Base-by-base conservation (phyloP, 371 early-diverging fungal species). In the Rhizomucor pusillus region DNA sequence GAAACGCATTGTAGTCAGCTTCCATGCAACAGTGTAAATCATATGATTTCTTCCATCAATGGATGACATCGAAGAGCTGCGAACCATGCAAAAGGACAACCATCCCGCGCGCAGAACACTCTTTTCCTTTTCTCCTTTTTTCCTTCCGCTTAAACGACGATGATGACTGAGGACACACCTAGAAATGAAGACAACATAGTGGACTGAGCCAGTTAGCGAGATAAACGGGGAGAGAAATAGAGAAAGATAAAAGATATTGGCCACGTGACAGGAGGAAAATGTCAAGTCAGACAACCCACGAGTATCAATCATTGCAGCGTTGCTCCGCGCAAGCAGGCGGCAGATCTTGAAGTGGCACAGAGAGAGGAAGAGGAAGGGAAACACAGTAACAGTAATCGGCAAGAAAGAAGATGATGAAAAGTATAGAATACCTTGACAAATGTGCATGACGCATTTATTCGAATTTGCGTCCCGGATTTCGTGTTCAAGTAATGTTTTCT, bases 201-300 rank as follows among this genome's bases (percentile, higher is more conserved):
- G 18, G 43, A 18, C 25, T 24, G 46, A 56, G 25, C 37, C 16
- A 40, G 24, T n/a, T 23, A 57, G 20, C 22, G 22, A 52, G 29
- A 29, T 37, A 40, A 39, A 20, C 19, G 29, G 34, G 50, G 25
- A 20, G 35, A 50, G 5, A 43, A 23, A 52, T 24, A 50, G 49
- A 57, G 35, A 14, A 46, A 43, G 29, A 52, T 37, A 35, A 40
- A 37, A 22, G 39, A 2, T 20, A 40, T 22, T 22, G 29, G n/a
- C 47, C 20, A 41, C 11, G 7, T 29, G 29, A 29, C 29, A 19
- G 39, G 20, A 45, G 36, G 33, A 47, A 54, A 49, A 46, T 54
- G 29, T 47, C 34, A 52, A 43, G 43, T 23, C 14, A 29, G n/a
- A 29, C 29, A 7, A 7, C 29, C 29, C 29, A 7, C 29, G 29